Conservation (phyloP, 2,329 filamentous ascomycete genomes). For the Lomentospora prolificans region DNA sequence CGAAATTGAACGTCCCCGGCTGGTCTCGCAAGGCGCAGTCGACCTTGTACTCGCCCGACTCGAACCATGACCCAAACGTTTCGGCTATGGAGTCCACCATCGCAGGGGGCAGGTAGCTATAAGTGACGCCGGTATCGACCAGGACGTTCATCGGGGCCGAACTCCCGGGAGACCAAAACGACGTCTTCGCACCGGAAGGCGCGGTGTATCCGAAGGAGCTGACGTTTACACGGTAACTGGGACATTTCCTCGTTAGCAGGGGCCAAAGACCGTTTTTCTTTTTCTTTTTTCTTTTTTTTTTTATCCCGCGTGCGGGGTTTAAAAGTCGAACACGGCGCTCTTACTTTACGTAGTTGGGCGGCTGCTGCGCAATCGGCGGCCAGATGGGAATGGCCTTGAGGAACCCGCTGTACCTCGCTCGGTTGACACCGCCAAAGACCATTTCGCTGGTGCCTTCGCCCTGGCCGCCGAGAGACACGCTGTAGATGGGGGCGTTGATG, state of each 20-base stretch:
- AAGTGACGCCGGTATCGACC: conserved; percentile 43
- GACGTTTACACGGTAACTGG: conserved; percentile 27
- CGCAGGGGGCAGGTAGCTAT: conserved; percentile 33
- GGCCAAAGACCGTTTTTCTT: too few relatives aligned
- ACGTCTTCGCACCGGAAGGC: conserved; percentile 21
- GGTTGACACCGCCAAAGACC: conserved; percentile 37
- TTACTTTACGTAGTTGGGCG: conserved; percentile 22
- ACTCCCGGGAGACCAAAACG: conserved; percentile 35
- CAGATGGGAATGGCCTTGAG: conserved; percentile 23
- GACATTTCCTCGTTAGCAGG: too few relatives aligned
- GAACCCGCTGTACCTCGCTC: conserved; percentile 21
- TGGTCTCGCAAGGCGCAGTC: conserved; percentile 28
- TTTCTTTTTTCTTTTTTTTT: too few relatives aligned
- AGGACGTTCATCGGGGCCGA: conserved; percentile 32
- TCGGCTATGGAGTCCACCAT: conserved; percentile 32
- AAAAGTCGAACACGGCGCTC: too few relatives aligned
- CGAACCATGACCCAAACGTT: conserved; percentile 27
- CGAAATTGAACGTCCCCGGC: conserved; percentile 36
- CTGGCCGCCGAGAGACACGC: conserved; percentile 23
- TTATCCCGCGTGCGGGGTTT: too few relatives aligned
- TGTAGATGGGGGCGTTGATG: conserved; percentile 26
- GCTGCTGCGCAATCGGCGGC: conserved; percentile 23
- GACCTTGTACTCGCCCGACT: conserved; percentile 31
- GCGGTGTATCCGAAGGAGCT: conserved; percentile 24
- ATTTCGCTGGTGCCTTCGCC: conserved; percentile 24